Conservation (phyloP, 208 protist genomes). For the Leishmania braziliensis region DNA sequence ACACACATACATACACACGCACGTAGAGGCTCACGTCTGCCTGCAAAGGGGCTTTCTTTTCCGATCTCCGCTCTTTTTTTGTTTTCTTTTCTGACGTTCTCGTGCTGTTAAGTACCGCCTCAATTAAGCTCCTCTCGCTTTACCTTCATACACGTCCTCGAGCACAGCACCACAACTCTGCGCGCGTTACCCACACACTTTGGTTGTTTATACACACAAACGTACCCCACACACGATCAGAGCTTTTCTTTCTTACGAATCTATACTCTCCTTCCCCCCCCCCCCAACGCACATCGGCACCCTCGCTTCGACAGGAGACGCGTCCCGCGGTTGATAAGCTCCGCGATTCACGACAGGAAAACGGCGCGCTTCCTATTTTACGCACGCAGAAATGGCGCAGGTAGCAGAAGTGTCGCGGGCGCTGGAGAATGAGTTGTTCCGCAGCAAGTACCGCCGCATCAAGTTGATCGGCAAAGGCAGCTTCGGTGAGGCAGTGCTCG, state of each 20-base stretch:
- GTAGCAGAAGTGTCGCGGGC: constrained; percentile 71
- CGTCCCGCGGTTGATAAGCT: not conserved
- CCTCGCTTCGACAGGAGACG: not conserved
- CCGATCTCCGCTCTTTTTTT: not conserved
- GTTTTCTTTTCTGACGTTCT: constrained; percentile 6
- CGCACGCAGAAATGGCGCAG: constrained; percentile 49
- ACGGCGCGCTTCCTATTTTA: not conserved
- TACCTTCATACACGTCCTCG: not conserved
- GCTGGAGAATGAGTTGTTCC: constrained; percentile 83
- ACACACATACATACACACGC: not conserved
- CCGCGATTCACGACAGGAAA: constrained; percentile 1
- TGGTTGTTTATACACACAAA: not conserved
- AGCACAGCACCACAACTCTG: not conserved
- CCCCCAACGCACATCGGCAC: not conserved
- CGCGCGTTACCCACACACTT: not conserved
- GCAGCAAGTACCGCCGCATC: constrained; percentile 85
- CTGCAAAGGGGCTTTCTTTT: not conserved
- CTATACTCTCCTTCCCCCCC: not conserved
- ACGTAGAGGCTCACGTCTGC: not conserved
- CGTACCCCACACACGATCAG: constrained; percentile 7
- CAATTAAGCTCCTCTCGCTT: not conserved
- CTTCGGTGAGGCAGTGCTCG: constrained; percentile 92
- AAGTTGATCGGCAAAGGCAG: constrained; percentile 92
- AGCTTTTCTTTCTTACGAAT: constrained; percentile 1
- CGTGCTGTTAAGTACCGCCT: not conserved